Conservation (phyloP, 306 rosid species). For the Vachellia pachyceras region DNA sequence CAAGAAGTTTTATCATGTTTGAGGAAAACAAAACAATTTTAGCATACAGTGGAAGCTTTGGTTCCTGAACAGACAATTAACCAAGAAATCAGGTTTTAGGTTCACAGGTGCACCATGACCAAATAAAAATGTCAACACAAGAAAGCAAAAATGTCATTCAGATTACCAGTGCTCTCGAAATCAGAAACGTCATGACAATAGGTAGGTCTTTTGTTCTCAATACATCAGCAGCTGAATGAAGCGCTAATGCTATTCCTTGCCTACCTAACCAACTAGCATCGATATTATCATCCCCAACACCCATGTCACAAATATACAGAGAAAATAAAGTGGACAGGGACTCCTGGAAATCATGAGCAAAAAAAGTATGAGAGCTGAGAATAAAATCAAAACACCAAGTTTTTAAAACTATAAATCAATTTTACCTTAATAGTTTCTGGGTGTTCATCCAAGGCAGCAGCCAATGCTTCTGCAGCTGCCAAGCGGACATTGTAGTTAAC, state of each 20-base stretch:
- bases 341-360: conserved; percentile 62
- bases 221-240: conserved; percentile 91
- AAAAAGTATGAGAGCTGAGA: conserved; percentile 11
- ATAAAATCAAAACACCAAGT: background rate
- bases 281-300: conserved; percentile 61
- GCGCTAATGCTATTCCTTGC: conserved; percentile 93
- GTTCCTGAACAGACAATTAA: conserved; percentile 20
- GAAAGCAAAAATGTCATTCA: conserved; percentile 19
- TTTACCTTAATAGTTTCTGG: conserved; percentile 89
- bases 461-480: conserved; percentile 95
- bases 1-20: background rate
- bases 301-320: conserved; percentile 75
- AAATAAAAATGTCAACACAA: background rate
- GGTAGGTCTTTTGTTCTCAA: conserved; percentile 95
- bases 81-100: conserved; percentile 19
- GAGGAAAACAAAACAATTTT: conserved; percentile 2
- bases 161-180: conserved; percentile 92
- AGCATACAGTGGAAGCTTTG: background rate
- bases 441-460: conserved; percentile 92
- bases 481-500: conserved; percentile 78
- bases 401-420: conserved; percentile 35
- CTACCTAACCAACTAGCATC: conserved; percentile 95
- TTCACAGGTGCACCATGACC: background rate
- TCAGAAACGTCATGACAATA: conserved; percentile 90
- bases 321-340: conserved; percentile 90